Base-by-base conservation (phyloP, 352 stramenopile genomes). In the Phytophthora syringae region DNA sequence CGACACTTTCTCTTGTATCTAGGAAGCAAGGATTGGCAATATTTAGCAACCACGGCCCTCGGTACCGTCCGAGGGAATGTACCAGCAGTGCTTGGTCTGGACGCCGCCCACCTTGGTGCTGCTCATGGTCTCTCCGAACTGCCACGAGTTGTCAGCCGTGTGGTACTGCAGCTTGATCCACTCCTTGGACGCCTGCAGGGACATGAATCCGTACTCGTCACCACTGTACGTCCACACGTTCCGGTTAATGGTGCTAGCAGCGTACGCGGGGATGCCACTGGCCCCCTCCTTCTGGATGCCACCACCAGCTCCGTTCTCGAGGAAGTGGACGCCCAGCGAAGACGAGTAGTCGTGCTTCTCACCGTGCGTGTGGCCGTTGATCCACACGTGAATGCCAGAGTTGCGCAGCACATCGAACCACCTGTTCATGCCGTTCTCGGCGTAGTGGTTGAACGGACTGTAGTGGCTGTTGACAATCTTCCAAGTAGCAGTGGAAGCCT, bases 271-370 rank as follows among this genome's bases (percentile, higher is more conserved):
- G 7, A 67, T 61, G 12, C 24, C 18, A 24, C 57, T 64, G n/a
- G 57, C 59, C 18, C 21, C 52, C 24, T 67, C 59, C 24, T 55
- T 60, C 51, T 54, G 36, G 12, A 54, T 55, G 12, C 59, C 59
- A n/a, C 59, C 59, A 22, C 59, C 59, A 55, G 59, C 59, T 16
- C 59, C 59, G 11, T 67, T 67, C 50, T 67, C 59, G 1, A 67
- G 40, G 20, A 67, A 67, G 10, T 67, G 59, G 9, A 61, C 34
- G n/a, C 42, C 21, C 9, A 67, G 42, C 18, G 59, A 50, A 21
- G 43, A 28, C 7, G 65, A 73, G 51, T 73, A 73, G 28, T 73
- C 65, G 49, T 73, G 65, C 20, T 73, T 73, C 34, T 73, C 64
- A 18, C 63, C 63, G 63, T 71, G 65, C 2, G 59, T 73, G 49